These are phyloP conservation scores for Botrytis fabae DNA, from an alignment of 2,329 filamentous ascomycete species.

Conservation along the genomic window DNA sequence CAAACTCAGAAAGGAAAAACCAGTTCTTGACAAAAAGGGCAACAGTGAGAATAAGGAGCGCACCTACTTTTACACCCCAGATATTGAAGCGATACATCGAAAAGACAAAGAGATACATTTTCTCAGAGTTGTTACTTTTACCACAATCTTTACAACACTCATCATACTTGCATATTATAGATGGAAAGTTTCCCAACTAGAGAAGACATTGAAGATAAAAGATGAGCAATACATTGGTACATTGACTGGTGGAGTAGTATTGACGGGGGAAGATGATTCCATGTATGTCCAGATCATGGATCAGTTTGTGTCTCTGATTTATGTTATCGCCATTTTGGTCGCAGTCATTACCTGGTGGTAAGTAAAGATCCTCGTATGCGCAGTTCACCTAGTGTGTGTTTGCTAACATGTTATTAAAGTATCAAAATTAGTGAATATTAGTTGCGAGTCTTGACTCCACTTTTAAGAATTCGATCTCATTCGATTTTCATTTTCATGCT, in stretches of 20 bases:
- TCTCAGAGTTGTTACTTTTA: not conserved
- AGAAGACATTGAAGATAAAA: not conserved
- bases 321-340: not conserved
- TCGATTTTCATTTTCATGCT: not conserved
- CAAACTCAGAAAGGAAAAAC: not conserved
- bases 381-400: not conserved
- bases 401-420: not conserved
- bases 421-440: conserved; percentile 2
- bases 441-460: no score
- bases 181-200: not conserved
- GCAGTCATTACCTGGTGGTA: conserved; percentile 2
- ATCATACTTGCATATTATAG: not conserved
- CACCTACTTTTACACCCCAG: not conserved
- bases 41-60: not conserved
- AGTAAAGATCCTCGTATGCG: not conserved
- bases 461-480: not conserved
- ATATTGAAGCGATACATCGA: not conserved
- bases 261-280: not conserved
- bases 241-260: not conserved
- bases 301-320: not conserved
- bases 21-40: not conserved
- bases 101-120: conserved; percentile 11
- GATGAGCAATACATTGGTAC: not conserved
- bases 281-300: not conserved
- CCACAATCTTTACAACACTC: not conserved